Percentiles rank a stretch among this genome's conserved stretches.
Evolutionary conservation across 2,329 filamentous ascomycete species (phyloP).

Genomic region (Verticillium nubilum): DNA sequence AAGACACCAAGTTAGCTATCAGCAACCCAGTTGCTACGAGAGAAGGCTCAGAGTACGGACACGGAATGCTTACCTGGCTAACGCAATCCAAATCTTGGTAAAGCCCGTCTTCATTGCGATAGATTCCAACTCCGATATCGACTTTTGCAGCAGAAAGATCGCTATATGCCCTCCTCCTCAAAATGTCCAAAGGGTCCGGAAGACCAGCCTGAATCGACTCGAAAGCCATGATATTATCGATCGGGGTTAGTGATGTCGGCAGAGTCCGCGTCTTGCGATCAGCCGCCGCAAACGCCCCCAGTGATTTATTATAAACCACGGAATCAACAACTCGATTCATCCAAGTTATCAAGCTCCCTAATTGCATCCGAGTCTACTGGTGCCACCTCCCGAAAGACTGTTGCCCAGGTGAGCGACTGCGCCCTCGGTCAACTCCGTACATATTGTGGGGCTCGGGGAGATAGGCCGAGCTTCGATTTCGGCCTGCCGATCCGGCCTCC

Average conservation of each 20-base stretch:
- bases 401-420: too few relatives aligned
- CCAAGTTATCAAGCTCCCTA: too few relatives aligned
- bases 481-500: not conserved
- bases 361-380: too few relatives aligned
- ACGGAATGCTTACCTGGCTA: slow-evolving; percentile 11
- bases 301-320: too few relatives aligned
- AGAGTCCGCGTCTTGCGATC: not conserved
- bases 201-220: slow-evolving; percentile 18
- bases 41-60: too few relatives aligned
- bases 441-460: not conserved
- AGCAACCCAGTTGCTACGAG: not conserved
- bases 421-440: not conserved
- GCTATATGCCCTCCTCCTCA: slow-evolving; percentile 23
- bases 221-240: slow-evolving; percentile 15
- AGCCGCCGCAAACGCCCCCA: not conserved
- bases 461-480: not conserved
- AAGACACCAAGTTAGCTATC: not conserved
- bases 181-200: slow-evolving; percentile 23
- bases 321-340: too few relatives aligned
- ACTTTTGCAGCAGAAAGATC: slow-evolving; percentile 24
- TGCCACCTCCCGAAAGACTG: too few relatives aligned
- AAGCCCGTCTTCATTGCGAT: slow-evolving; percentile 23
- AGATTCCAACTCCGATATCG: slow-evolving; percentile 30
- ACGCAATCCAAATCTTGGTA: slow-evolving; percentile 25
- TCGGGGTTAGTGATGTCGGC: not conserved